A percentile compares a stretch with the other conserved stretches of the same genome.
phyloP scores from a whole-genome alignment of 106 monocot species.

The Apostasia ramifera region DNA sequence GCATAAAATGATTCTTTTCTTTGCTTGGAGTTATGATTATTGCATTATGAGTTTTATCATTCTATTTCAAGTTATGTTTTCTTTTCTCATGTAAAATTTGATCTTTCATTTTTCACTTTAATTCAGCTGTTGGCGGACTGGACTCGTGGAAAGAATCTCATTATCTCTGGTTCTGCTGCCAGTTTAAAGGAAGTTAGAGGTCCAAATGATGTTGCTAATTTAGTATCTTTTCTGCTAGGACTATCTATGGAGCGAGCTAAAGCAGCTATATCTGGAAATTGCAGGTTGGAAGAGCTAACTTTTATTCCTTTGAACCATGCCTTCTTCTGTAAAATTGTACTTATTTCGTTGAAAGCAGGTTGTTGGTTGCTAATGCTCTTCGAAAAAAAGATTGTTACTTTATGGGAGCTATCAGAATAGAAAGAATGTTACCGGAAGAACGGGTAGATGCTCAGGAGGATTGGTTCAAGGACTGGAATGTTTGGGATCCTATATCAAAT shows the following conservation, averaged over 20 bases:
- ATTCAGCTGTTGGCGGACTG: constrained; percentile 63
- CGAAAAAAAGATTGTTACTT: constrained; percentile 66
- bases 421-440: constrained; percentile 44
- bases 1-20: no score
- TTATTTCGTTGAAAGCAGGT: constrained; percentile 26
- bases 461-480: constrained; percentile 54
- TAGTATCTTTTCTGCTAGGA: constrained; percentile 53
- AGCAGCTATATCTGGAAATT: constrained; percentile 68
- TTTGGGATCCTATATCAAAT: constrained; percentile 83
- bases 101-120: constrained; percentile 7
- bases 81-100: not conserved
- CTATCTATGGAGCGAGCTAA: constrained; percentile 73
- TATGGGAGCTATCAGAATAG: constrained; percentile 74
- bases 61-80: not conserved
- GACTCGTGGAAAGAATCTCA: constrained; percentile 82
- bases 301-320: not conserved
- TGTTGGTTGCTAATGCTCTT: constrained; percentile 47
- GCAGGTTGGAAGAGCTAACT: constrained; percentile 39
- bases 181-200: constrained; percentile 76
- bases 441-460: constrained; percentile 14
- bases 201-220: constrained; percentile 74
- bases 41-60: no score
- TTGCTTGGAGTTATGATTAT: no score
- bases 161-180: constrained; percentile 73
- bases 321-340: not conserved